These are phyloP conservation scores for Hawksworthiomyces lignivorus DNA, from an alignment of 2,329 filamentous ascomycete species.

Conservation along the genomic window DNA sequence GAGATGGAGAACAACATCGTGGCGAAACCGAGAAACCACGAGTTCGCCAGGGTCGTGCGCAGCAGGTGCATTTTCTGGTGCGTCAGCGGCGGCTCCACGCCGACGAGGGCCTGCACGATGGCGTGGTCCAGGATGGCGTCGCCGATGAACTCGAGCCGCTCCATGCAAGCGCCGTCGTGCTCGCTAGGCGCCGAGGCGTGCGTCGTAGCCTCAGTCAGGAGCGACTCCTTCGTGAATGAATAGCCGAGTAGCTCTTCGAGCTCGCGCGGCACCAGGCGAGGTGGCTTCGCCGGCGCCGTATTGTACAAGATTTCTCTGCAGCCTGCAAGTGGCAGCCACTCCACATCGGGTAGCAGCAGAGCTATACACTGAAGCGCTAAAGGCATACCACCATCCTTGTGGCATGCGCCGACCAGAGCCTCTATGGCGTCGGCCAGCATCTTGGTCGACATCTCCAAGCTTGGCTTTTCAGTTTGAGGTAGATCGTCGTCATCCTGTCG, in stretches of 20 bases:
- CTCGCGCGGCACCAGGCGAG: slow-evolving; percentile 32
- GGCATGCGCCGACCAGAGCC: slow-evolving; percentile 71
- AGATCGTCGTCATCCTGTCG: slow-evolving; percentile 46
- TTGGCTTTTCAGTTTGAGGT: slow-evolving; percentile 4
- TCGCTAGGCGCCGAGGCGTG: slow-evolving; percentile 55
- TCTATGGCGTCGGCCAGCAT: slow-evolving; percentile 83
- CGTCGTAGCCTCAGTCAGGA: slow-evolving; percentile 74
- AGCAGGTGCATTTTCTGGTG: slow-evolving; percentile 65
- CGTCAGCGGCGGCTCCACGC: slow-evolving; percentile 28
- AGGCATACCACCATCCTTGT: slow-evolving; percentile 56
- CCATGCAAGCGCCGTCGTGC: slow-evolving; percentile 43
- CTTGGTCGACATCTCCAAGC: slow-evolving; percentile 59
- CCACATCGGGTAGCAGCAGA: slow-evolving; percentile 54
- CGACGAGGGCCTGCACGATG: slow-evolving; percentile 38
- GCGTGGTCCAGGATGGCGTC: slow-evolving; percentile 79
- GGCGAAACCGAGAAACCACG: slow-evolving; percentile 69
- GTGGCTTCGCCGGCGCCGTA: slow-evolving; percentile 29
- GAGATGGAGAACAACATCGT: slow-evolving; percentile 47
- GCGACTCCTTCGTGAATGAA: slow-evolving; percentile 55
- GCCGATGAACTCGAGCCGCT: slow-evolving; percentile 81
- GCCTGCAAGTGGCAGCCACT: slow-evolving; percentile 42
- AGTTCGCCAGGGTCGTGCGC: slow-evolving; percentile 71
- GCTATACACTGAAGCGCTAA: slow-evolving; percentile 58
- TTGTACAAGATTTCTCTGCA: slow-evolving; percentile 37
- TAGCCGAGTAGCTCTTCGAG: slow-evolving; percentile 66